Base-by-base conservation (phyloP, 768 basidiomycete species). In the Amanita muscaria region DNA sequence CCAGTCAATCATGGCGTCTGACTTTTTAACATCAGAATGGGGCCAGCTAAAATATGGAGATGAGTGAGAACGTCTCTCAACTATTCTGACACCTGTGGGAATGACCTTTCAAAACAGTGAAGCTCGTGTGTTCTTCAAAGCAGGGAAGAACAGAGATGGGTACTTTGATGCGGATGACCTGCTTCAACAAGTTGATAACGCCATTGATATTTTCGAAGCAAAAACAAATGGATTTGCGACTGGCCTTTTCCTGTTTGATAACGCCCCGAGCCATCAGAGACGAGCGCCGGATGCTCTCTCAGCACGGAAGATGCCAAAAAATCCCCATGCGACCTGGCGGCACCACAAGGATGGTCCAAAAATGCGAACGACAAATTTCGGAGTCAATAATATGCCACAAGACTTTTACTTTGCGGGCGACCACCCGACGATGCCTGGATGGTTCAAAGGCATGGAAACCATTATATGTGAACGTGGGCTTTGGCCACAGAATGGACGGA, bases 361-460 rank as follows among this genome's bases (percentile, higher is more conserved):
- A 6, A 63, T 64, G 59, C 46, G 51, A 41, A 50, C 49, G 57
- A 40, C 16, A 27, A 11, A 6, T 40, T 61, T n/a, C 32, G 51
- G 2, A 45, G 62, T 53, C 51, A 55, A 3, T 2, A 37, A 19
- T 19, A 47, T 18, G 27, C 27, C 12, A 12, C 66, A 69, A 40
- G 25, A 44, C 15, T 52, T 70, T 4, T 67, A 68, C 50, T 68
- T 52, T 41, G 48, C 49, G 2, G 49, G 59, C 16, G 43, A 61
- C 42, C 62, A 65, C 43, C 55, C 54, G 11, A 51, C 51, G 16
- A 53, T 53, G 44, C 59, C 63, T 4, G 58, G 61, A 7, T 55
- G 47, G 51, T 67, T 67, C 50, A 67, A 67, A 49, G 62, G 67
- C 15, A 67, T 65, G 62, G 58, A 63, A 44, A 12, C 27, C 27